Evolutionary conservation across 1,284 basidiomycete species (phyloP).

Genomic region (Farysia itapuensis): DNA sequence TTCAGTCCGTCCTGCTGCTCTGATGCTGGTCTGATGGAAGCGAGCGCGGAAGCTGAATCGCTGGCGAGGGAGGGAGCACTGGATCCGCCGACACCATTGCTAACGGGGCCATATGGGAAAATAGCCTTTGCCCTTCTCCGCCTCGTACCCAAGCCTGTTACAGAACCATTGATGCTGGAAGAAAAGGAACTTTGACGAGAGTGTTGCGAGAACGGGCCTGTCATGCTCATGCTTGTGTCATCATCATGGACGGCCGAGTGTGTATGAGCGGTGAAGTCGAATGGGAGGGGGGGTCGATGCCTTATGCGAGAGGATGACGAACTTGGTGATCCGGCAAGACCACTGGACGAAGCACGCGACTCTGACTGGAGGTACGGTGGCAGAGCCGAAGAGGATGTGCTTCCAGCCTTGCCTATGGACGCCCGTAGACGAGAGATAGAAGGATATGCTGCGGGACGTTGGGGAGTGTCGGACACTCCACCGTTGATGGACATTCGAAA

Average conservation of each 20-base stretch:
- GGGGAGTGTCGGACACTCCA: slow-evolving; percentile 14
- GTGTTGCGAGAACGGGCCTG: slow-evolving; percentile 7
- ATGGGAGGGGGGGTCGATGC: slow-evolving; percentile 22
- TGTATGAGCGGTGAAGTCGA: background rate
- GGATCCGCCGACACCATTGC: too few species aligned
- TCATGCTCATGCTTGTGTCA: background rate
- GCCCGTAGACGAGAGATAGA: slow-evolving; percentile 32
- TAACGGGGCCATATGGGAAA: too few species aligned
- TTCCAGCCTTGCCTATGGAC: slow-evolving; percentile 12
- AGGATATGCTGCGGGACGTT: slow-evolving; percentile 26
- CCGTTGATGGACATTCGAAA: slow-evolving; percentile 11
- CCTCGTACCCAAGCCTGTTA: slow-evolving; percentile 2
- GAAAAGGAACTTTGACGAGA: slow-evolving; percentile 40
- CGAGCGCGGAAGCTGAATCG: slow-evolving; percentile 10
- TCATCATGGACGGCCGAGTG: background rate
- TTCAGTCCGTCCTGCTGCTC: slow-evolving; percentile 4
- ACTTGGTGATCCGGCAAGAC: slow-evolving; percentile 20
- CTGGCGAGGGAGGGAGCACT: slow-evolving; percentile 17
- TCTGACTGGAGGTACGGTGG: slow-evolving; percentile 12
- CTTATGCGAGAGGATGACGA: slow-evolving; percentile 33
- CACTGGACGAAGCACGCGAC: slow-evolving; percentile 14
- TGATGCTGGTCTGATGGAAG: slow-evolving; percentile 1
- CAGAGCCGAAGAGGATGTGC: slow-evolving; percentile 12
- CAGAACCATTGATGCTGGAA: slow-evolving; percentile 24
- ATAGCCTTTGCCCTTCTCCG: slow-evolving; percentile 17